Conservation (phyloP, 495 filamentous ascomycete genomes). For the Xanthoparmelia taractica region DNA sequence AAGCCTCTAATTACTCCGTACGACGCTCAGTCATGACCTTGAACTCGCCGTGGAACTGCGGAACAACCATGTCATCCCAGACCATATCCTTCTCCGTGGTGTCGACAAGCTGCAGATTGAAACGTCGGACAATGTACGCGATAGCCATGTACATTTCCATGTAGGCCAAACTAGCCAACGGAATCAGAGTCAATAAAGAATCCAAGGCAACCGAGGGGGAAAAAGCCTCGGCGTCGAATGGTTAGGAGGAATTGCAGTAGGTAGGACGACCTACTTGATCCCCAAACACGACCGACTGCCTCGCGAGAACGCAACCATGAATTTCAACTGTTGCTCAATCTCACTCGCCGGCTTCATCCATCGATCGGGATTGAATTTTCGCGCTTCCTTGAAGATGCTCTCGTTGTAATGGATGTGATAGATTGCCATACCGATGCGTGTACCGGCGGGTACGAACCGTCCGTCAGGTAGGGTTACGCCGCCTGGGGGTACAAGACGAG, state of each 20-base stretch:
- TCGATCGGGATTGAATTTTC: neutral
- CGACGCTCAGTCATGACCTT: too few species aligned
- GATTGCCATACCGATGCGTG: neutral
- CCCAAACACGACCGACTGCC: neutral
- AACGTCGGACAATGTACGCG: neutral
- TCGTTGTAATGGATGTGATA: neutral
- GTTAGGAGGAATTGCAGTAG: too few species aligned
- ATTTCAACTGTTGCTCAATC: neutral
- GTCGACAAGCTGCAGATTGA: neutral
- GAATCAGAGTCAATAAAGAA: neutral
- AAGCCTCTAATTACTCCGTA: too few species aligned
- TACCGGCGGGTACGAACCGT: slow-evolving; percentile 2
- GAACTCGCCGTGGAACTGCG: neutral
- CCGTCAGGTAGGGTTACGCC: slow-evolving; percentile 7
- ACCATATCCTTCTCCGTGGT: neutral
- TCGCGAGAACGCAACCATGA: neutral
- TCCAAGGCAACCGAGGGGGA: too few species aligned
- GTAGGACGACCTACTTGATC: neutral
- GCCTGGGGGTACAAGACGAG: neutral
- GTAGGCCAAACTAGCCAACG: neutral
- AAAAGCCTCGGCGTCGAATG: too few species aligned
- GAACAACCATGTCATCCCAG: neutral
- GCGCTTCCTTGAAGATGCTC: neutral
- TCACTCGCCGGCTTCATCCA: neutral
- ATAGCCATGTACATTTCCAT: slow-evolving; percentile 4